These are phyloP conservation scores for Amphirosellinia nigrospora DNA, from an alignment of 495 filamentous ascomycete genomes.

Conservation along the genomic window DNA sequence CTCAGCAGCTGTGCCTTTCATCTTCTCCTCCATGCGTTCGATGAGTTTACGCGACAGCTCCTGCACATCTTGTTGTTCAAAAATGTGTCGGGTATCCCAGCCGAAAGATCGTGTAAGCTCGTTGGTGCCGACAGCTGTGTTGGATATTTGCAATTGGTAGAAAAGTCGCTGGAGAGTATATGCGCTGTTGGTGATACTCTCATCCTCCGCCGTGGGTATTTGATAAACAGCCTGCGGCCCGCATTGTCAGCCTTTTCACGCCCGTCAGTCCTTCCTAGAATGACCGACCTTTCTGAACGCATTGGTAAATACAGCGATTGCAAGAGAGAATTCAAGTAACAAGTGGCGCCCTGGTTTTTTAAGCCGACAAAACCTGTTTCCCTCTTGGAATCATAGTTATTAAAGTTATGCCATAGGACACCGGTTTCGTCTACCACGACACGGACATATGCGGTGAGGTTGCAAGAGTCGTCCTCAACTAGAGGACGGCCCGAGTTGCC, in stretches of 20 bases:
- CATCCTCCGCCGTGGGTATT: constrained; percentile 88
- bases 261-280: background rate
- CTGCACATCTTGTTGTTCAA: constrained; percentile 99
- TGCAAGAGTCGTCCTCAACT: constrained; percentile 84
- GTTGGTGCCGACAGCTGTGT: constrained; percentile 80
- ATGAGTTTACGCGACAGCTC: constrained; percentile 95
- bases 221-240: constrained; percentile 83
- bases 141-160: constrained; percentile 87
- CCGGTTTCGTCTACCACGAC: constrained; percentile 97
- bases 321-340: constrained; percentile 95
- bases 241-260: constrained; percentile 25
- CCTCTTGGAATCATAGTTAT: constrained; percentile 98
- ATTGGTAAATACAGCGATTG: constrained; percentile 98
- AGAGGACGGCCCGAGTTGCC: constrained; percentile 70
- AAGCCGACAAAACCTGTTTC: constrained; percentile 97
- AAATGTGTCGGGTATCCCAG: constrained; percentile 97
- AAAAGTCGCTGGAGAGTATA: constrained; percentile 94
- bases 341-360: constrained; percentile 97
- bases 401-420: constrained; percentile 98
- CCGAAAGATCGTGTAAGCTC: constrained; percentile 96
- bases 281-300: constrained; percentile 83
- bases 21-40: constrained; percentile 93
- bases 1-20: constrained; percentile 97
- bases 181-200: constrained; percentile 82
- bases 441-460: constrained; percentile 90